phyloP scores from a whole-genome alignment of 2,329 filamentous ascomycete species.

The Davidsoniella australis region DNA sequence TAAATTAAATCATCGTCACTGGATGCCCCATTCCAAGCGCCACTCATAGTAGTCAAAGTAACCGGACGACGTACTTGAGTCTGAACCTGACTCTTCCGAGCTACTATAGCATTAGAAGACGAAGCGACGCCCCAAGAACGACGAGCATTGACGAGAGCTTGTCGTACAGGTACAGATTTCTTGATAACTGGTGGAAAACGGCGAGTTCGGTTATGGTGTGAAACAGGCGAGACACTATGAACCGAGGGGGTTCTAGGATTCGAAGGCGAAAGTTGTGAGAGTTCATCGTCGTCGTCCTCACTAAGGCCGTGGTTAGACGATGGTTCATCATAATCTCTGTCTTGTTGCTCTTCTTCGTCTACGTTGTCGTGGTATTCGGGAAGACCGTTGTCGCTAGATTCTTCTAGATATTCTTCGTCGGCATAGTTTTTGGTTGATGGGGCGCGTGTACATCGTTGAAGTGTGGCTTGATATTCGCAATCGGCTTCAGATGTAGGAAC shows the following conservation, averaged over 20 bases:
- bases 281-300: constrained; percentile 2
- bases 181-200: neutral
- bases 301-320: no score
- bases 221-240: neutral
- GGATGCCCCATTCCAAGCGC: constrained; percentile 4
- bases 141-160: neutral
- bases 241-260: neutral
- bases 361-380: neutral
- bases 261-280: neutral
- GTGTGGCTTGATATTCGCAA: no score
- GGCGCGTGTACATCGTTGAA: neutral
- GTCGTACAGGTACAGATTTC: neutral
- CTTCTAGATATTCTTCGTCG: neutral
- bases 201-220: neutral
- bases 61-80: neutral
- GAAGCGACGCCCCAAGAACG: neutral
- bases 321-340: no score
- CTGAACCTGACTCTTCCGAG: no score
- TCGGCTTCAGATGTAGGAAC: no score
- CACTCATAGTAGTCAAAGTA: constrained; percentile 2
- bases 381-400: neutral
- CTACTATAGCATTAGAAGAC: neutral
- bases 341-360: no score
- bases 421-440: neutral
- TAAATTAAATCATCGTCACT: constrained; percentile 11